These are phyloP conservation scores for Leucosporidium scottii DNA, from an alignment of 768 basidiomycete species.

Conservation along the genomic window DNA sequence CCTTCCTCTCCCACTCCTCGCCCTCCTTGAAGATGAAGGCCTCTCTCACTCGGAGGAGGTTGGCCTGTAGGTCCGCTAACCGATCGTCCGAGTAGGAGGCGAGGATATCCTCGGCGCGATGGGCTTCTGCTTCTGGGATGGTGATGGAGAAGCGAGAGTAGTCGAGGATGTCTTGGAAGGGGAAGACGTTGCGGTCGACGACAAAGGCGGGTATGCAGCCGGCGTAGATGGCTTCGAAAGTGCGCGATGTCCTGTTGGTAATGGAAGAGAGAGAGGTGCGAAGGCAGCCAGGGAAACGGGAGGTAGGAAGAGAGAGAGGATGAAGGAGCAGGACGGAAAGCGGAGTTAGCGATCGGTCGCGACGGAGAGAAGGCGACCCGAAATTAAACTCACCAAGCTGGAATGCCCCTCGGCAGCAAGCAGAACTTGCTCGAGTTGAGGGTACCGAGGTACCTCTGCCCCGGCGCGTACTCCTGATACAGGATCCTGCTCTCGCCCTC, in stretches of 20 bases:
- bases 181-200: slow-evolving; percentile 44
- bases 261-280: accelerated
- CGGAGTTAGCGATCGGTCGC: not conserved
- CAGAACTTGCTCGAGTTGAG: slow-evolving; percentile 36
- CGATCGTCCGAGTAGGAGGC: slow-evolving; percentile 38
- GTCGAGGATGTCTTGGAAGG: slow-evolving; percentile 44
- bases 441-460: slow-evolving; percentile 32
- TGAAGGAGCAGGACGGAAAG: not conserved
- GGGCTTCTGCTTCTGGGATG: slow-evolving; percentile 43
- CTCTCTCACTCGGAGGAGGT: slow-evolving; percentile 43
- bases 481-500: slow-evolving; percentile 15
- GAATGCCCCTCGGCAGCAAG: slow-evolving; percentile 34
- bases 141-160: slow-evolving; percentile 45
- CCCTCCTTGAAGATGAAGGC: slow-evolving; percentile 42
- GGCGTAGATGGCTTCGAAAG: slow-evolving; percentile 45
- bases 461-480: slow-evolving; percentile 31
- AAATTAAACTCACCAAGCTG: slow-evolving; percentile 32
- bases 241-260: slow-evolving; percentile 43
- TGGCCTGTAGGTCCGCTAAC: slow-evolving; percentile 43
- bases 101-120: slow-evolving; percentile 43
- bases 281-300: too few species aligned
- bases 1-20: slow-evolving; percentile 40
- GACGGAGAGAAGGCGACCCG: not conserved
- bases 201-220: slow-evolving; percentile 47
- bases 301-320: slow-evolving; percentile 15